Evolutionary conservation across 345 rosid species (phyloP), one percentile per base, ranked within the genome.

Genomic region (Barbarea vulgaris): DNA sequence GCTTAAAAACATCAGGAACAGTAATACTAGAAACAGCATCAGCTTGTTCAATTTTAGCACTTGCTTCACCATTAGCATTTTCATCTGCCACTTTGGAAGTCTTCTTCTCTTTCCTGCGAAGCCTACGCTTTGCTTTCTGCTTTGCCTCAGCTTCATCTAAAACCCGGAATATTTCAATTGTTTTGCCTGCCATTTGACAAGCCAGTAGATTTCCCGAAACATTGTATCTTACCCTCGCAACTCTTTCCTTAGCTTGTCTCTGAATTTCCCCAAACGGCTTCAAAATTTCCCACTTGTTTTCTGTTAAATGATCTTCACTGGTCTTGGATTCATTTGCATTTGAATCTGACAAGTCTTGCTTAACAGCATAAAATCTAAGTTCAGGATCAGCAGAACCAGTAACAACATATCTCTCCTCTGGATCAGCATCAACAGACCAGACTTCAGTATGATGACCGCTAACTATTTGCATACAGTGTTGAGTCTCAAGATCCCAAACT

Each of bases 401-500:
- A 50, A 92, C 97, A 58, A 92, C 79, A 73, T 82, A 95, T 76
- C 84, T 88, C 76, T 92, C 98, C 72, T 89, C 87, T 1, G 89
- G 84, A 74, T 95, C 99, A 74, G 77, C 84, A 75, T 95, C 99
- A 11, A 95, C 75, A 15, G 97, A 92, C 99, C 99, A 92, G 70
- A 95, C 83, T 84, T 95, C 99, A 84, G 88, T 89, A 83, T 95
- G 98, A 80, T 95, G 98, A 19, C 99, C 99, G 41, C 98, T 86
- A 57, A 95, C 69, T 72, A 88, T 87, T 81, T 95, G 99, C 88
- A 95, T 80, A 73, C 98, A 92, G 52, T 95, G 93, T 77, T 92
- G 94, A 28, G 97, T 92, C 64, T 92, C 98, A 58, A 95, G 91
- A 89, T 95, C 99, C 99, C 99, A 95, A 46, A 92, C 99, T 79